Evolutionary conservation across 345 rosid species (phyloP).

Genomic region (Populus davidiana): DNA sequence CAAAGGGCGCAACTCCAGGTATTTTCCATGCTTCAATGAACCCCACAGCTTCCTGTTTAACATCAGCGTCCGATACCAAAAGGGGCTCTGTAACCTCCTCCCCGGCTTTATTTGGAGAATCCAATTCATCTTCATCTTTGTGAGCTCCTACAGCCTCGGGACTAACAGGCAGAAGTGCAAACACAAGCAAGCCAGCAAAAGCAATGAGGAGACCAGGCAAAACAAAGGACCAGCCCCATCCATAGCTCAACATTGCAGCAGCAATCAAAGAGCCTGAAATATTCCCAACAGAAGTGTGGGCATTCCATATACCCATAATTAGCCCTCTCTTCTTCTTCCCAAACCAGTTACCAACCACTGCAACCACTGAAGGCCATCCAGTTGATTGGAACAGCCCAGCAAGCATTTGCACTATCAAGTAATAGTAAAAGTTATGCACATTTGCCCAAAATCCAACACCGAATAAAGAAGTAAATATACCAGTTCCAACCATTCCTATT

Average conservation of each 20-base stretch:
- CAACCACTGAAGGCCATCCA: constrained; percentile 99
- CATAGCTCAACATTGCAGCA: constrained; percentile 60
- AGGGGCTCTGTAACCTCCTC: constrained; percentile 50
- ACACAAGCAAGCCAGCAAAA: constrained; percentile 54
- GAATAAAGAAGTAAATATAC: constrained; percentile 71
- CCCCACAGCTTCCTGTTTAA: constrained; percentile 61
- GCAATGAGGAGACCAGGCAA: constrained; percentile 68
- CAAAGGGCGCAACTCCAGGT: constrained; percentile 93
- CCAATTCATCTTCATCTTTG: constrained; percentile 43
- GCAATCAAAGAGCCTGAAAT: constrained; percentile 81
- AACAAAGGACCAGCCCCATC: constrained; percentile 99
- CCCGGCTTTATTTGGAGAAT: constrained; percentile 48
- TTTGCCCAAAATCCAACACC: constrained; percentile 81
- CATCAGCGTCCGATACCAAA: constrained; percentile 37
- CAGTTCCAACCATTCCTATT: constrained; percentile 85
- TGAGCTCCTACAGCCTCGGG: constrained; percentile 71
- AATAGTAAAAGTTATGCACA: constrained; percentile 70
- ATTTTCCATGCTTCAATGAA: constrained; percentile 93
- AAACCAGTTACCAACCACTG: constrained; percentile 92
- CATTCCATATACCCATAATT: constrained; percentile 97
- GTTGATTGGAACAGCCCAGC: constrained; percentile 91
- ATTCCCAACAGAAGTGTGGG: constrained; percentile 91
- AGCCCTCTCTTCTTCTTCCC: constrained; percentile 90
- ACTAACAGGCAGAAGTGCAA: constrained; percentile 67
- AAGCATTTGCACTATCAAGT: constrained; percentile 60